Conservation (phyloP, 805 yeast species). For the Sugiyamaella chiloensis region DNA sequence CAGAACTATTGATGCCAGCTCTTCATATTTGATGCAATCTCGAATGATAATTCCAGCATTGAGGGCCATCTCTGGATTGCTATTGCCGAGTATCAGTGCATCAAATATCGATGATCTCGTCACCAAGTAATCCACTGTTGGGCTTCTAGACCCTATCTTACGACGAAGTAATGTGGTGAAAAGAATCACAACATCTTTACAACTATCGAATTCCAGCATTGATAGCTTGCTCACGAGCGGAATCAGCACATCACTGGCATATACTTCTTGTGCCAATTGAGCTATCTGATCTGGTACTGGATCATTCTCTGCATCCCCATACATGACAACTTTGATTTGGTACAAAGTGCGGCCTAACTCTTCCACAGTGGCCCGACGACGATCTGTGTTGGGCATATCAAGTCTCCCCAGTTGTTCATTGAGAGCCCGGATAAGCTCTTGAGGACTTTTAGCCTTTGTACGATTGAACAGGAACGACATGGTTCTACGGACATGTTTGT, state of each 20-base stretch:
- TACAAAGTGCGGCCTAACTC: conserved; percentile 64
- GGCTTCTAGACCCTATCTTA: conserved; percentile 69
- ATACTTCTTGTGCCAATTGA: conserved; percentile 74
- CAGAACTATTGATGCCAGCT: conserved; percentile 57
- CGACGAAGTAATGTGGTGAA: conserved; percentile 77
- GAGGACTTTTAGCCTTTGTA: conserved; percentile 79
- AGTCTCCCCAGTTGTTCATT: conserved; percentile 65
- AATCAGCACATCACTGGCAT: conserved; percentile 64
- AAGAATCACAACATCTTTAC: conserved; percentile 74
- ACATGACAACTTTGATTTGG: conserved; percentile 62
- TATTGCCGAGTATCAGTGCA: conserved; percentile 67
- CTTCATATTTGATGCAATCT: conserved; percentile 80
- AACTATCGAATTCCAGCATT: conserved; percentile 81
- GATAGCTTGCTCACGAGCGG: conserved; percentile 56
- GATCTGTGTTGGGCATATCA: conserved; percentile 15
- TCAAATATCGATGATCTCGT: conserved; percentile 62
- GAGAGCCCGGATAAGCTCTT: conserved; percentile 72
- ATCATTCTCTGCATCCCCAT: conserved; percentile 50
- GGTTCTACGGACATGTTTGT: conserved; percentile 8
- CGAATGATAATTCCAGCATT: conserved; percentile 75
- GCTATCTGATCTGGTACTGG: conserved; percentile 72
- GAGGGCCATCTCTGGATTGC: conserved; percentile 65
- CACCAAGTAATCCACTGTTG: conserved; percentile 81
- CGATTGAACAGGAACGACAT: conserved; percentile 93
- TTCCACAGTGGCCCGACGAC: conserved; percentile 54